Conservation (phyloP, 345 rosid species). For the Boechera retrofracta region DNA sequence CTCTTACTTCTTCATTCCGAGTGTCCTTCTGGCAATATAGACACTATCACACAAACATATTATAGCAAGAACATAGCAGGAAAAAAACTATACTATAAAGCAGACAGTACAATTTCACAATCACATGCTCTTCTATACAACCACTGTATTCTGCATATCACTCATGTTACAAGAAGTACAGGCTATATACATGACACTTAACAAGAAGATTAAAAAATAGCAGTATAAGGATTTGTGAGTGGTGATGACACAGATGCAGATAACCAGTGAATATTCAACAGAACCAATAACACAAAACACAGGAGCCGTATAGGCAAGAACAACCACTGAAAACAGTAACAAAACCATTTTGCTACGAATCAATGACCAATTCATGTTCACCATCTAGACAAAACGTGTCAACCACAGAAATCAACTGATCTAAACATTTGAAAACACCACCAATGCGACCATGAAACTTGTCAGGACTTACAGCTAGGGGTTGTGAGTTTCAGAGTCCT, state of each 20-base stretch:
- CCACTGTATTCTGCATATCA: too few relatives aligned
- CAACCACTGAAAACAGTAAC: not conserved
- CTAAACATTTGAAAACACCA: not conserved
- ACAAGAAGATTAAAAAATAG: not conserved
- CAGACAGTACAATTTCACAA: not conserved
- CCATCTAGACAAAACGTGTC: too few relatives aligned
- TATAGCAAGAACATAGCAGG: not conserved
- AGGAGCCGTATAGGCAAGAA: not conserved
- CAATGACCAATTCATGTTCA: not conserved
- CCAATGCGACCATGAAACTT: not conserved
- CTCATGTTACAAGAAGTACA: not conserved
- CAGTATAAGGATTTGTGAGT: not conserved
- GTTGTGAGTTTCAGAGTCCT: too few relatives aligned
- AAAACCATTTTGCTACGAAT: not conserved
- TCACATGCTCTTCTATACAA: too few relatives aligned
- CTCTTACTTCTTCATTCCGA: too few relatives aligned
- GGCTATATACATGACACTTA: not conserved
- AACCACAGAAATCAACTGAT: not conserved
- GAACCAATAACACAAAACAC: not conserved
- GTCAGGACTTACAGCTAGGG: conserved; percentile 1
- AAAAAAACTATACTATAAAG: not conserved
- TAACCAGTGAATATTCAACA: not conserved
- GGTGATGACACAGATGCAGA: not conserved
- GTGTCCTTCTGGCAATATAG: not conserved
- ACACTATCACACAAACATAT: not conserved